Base-by-base conservation (phyloP, 1,284 basidiomycete species). In the Sanguinoderma infundibulare region DNA sequence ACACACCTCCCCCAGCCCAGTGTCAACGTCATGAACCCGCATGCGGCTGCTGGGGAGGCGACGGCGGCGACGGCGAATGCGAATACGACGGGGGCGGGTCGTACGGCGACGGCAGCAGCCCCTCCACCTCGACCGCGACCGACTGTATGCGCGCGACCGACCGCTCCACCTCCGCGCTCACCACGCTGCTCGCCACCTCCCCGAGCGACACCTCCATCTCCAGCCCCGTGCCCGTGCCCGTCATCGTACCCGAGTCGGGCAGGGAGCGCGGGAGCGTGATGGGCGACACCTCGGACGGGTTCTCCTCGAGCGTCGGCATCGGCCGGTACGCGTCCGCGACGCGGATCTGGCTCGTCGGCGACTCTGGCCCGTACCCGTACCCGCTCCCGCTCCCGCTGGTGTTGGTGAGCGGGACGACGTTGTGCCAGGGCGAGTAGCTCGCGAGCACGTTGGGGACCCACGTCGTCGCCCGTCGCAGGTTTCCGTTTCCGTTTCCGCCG, bases 341-440 rank as follows among this genome's bases (percentile, higher is more conserved):
- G 26, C 64, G 64, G 12, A 66, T 32, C 40, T 66, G 57, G 9
- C 61, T 59, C 12, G 59, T 39, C 4, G 64, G 64, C 22, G 64
- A 66, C 51, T 57, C 57, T 28, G 22, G n/a, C 38, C 38, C 12
- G 15, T 35, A 20, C 15, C 17, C 28, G 8, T 20, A n/a, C 44
- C 1, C 38, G 47, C 53, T 36, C 49, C 1, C 22, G 30, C 36
- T 17, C 39, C n/a, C 42, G 24, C 59, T 22, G 17, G 30, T 15
- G 34, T 24, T 24, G 5, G 51, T 34, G 30, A 26, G n/a, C 39
- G 52, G 55, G 40, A 66, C 54, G n/a, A 66, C 52, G 20, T 57
- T 60, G 40, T 57, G 60, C 64, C 64, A 66, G 20, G 61, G 64
- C 26, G 64, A 66, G 53, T 66, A 66, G 47, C 57, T 61, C 51